phyloP scores from a whole-genome alignment of 2,329 filamentous ascomycete species.

The Tolypocladium nubicola region DNA sequence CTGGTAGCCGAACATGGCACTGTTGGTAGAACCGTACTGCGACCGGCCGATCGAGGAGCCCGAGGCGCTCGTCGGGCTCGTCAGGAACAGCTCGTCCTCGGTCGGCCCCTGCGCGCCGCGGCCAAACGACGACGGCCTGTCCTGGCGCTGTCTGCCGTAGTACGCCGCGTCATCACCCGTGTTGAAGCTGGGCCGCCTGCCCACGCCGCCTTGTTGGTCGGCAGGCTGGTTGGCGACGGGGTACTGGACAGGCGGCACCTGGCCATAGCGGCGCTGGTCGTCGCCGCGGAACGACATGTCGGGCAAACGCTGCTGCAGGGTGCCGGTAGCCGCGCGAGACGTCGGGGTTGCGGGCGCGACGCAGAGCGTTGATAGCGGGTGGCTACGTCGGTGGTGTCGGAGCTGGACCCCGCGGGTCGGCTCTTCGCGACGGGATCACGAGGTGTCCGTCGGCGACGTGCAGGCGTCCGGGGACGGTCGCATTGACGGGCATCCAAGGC shows the following conservation, averaged over 20 bases:
- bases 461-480: not conserved
- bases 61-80: slow-evolving; percentile 25
- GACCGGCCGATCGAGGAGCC: slow-evolving; percentile 14
- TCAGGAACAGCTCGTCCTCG: slow-evolving; percentile 56
- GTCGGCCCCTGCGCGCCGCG: slow-evolving; percentile 4
- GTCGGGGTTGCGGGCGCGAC: not conserved
- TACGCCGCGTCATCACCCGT: slow-evolving; percentile 60
- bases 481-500: not conserved
- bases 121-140: slow-evolving; percentile 2
- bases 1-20: slow-evolving; percentile 39
- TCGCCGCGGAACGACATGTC: slow-evolving; percentile 55
- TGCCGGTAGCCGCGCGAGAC: not conserved
- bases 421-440: slow-evolving; percentile 5
- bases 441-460: not conserved
- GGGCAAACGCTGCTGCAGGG: not conserved
- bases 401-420: slow-evolving; percentile 9
- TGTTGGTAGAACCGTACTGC: slow-evolving; percentile 32
- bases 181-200: slow-evolving; percentile 61
- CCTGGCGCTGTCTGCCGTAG: slow-evolving; percentile 24
- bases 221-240: slow-evolving; percentile 32
- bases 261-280: slow-evolving; percentile 53
- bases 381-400: not conserved
- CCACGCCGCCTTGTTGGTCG: slow-evolving; percentile 17
- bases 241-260: slow-evolving; percentile 56
- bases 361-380: not conserved